Base-by-base conservation (phyloP, 2,329 filamentous ascomycete genomes). In the Claviceps monticola region DNA sequence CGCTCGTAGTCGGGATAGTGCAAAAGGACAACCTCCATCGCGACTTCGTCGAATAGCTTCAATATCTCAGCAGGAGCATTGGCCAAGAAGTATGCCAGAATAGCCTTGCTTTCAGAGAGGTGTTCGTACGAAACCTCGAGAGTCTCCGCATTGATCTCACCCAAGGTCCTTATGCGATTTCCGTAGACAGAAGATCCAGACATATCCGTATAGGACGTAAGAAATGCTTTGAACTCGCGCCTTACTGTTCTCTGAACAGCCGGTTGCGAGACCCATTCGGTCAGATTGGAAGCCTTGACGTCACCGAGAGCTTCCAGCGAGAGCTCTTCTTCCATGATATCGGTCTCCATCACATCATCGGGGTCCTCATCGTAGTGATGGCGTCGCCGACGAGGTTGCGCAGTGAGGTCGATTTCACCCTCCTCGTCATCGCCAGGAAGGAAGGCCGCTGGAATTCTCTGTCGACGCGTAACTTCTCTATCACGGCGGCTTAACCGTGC, bases 1-100 rank as follows among this genome's bases (percentile, higher is more conserved):
- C 89, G 86, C 66, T 95, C 89, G 66, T 98, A 98, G 67, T 97
- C 90, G 1, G 90, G 91, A 69, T 97, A 98, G 67, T 97, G 89
- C 51, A 97, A 82, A 21, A 97, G 79, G 5, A 94, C 91, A 39
- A 94, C 90, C 56, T 98, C 93, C 80, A 98, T 91, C 53, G 93
- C 91, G 4, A 96, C 91, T 58, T 95, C 84, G 60, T 98, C 93
- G 62, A 98, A 97, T 48, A 98, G 84, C 66, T 93, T 93, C 55
- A 98, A 78, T 64, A 97, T 87, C 67, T 96, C 91, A n/a, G 86
- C 81, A 0, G 93, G 93, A 0, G 91, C 89, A 63, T 97, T 98
- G 58, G 91, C 91, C 29, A 98, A 73, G 72, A 96, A 98, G 68
- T 95, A 97, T 14, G 90, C 93, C 17, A 98, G 73, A 51, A 93